Evolutionary conservation across 1,284 basidiomycete genomes (phyloP).

Genomic region (Ceratobasidium sp.): DNA sequence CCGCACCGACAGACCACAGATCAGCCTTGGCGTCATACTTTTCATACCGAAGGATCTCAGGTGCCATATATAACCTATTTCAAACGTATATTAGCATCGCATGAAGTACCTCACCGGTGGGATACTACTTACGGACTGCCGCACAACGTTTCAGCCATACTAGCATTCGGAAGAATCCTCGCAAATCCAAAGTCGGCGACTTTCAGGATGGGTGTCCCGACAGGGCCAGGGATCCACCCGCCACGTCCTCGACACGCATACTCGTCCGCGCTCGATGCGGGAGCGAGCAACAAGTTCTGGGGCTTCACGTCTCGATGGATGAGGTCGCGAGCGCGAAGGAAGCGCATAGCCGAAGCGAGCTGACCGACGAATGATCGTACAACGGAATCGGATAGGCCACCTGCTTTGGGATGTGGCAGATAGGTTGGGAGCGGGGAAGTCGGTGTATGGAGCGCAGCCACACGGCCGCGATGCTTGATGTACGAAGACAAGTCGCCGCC

Average conservation of each 20-base stretch:
- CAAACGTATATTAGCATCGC: not conserved
- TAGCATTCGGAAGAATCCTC: constrained; percentile 88
- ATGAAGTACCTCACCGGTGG: not conserved
- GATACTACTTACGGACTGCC: constrained; percentile 85
- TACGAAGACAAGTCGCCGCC: constrained; percentile 97
- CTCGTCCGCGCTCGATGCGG: constrained; percentile 79
- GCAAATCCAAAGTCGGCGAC: constrained; percentile 99
- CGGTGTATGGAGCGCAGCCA: constrained; percentile 85
- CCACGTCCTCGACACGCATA: constrained; percentile 71
- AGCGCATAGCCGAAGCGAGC: constrained; percentile 92
- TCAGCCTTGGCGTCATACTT: constrained; percentile 99
- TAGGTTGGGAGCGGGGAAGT: constrained; percentile 78
- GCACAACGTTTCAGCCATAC: constrained; percentile 97
- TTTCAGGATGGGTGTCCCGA: constrained; percentile 94
- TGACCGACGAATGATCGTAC: constrained; percentile 95
- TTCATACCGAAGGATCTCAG: constrained; percentile 96
- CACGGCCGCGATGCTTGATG: constrained; percentile 92
- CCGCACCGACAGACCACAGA: constrained; percentile 97
- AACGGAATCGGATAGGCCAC: constrained; percentile 91
- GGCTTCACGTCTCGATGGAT: constrained; percentile 99
- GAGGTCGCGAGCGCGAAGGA: constrained; percentile 88
- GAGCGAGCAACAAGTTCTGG: constrained; percentile 92
- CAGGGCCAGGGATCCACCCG: constrained; percentile 69
- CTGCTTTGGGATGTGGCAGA: constrained; percentile 91
- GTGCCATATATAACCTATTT: constrained; percentile 96